Base-by-base conservation (phyloP, 441 rosid genomes). In the Gossypium lobatum region DNA sequence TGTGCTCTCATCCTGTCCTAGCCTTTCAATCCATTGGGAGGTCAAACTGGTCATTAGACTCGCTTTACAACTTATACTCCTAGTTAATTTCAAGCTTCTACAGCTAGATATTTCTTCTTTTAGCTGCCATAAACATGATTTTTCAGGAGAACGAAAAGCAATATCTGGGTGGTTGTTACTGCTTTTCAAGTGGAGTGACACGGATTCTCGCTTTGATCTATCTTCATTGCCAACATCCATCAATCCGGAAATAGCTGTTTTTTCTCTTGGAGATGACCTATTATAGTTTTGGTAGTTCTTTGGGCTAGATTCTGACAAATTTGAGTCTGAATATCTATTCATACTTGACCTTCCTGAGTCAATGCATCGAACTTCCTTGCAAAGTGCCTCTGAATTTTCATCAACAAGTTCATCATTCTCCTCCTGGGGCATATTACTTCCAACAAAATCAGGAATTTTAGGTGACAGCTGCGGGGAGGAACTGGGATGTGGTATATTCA, bases 41-140 rank as follows among this genome's bases (percentile, higher is more conserved):
- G 85, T 77, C 65, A 61, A 79, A 37, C 77, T 80, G 60, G 73
- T 77, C 66, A 73, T 48, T 0, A 86, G 73, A 71, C 81, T 81
- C 45, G 89, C 90, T 80, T 82, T 86, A 71, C 89, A 93, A 77
- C 97, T 96, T 77, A 70, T 84, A 81, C 96, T 93, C 79, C 88
- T 88, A 18, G 67, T 48, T 74, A 90, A 73, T 79, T 83, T 84
- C 80, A 78, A 78, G 81, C 85, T 80, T 75, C 80, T 75, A 55
- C 80, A 74, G 37, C 71, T 76, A 46, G 72, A 75, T 6, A 81
- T 48, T 70, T 80, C 85, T 75, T 81, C 85, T 78, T 81, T 91
- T 78, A 75, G 73, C 67, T 64, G 75, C 84, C 79, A 70, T 75
- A 74, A 82, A 70, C 77, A 72, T 72, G 82, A 76, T 72, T 86